Conservation (phyloP, 2,329 filamentous ascomycete species). For the Dactylonectria macrodidyma region DNA sequence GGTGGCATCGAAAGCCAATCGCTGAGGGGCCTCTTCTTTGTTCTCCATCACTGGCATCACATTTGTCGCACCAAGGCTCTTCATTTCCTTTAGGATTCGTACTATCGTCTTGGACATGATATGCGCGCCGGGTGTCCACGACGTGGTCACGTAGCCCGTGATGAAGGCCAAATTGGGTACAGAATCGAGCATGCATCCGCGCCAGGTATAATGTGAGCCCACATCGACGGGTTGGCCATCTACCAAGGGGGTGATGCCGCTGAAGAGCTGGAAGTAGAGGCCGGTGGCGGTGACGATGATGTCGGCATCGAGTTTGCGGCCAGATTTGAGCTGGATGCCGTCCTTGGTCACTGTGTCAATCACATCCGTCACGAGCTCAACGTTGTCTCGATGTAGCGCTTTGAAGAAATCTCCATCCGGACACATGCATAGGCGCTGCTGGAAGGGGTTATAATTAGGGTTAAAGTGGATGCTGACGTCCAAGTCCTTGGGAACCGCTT, state of each 20-base stretch:
- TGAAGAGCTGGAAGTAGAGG: slow-evolving; percentile 71
- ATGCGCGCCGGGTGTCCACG: slow-evolving; percentile 79
- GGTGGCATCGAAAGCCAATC: slow-evolving; percentile 47
- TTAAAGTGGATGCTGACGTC: slow-evolving; percentile 75
- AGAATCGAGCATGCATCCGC: slow-evolving; percentile 75
- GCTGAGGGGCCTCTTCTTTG: slow-evolving; percentile 42
- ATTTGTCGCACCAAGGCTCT: slow-evolving; percentile 58
- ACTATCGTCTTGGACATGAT: slow-evolving; percentile 62
- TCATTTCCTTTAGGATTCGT: slow-evolving; percentile 68
- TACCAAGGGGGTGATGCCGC: slow-evolving; percentile 66
- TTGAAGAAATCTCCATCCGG: slow-evolving; percentile 71
- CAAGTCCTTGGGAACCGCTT: slow-evolving; percentile 67
- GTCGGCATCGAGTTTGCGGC: slow-evolving; percentile 70
- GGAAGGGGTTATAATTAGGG: slow-evolving; percentile 76
- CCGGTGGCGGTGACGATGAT: slow-evolving; percentile 81
- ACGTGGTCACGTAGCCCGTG: slow-evolving; percentile 76
- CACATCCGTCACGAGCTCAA: slow-evolving; percentile 64
- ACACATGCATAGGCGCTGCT: slow-evolving; percentile 82
- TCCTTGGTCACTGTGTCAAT: slow-evolving; percentile 66
- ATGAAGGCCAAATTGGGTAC: slow-evolving; percentile 75
- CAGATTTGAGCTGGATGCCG: slow-evolving; percentile 63
- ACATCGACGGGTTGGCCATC: slow-evolving; percentile 67
- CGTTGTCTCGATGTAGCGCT: slow-evolving; percentile 61
- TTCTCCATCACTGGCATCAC: slow-evolving; percentile 61
- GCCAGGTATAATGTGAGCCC: slow-evolving; percentile 72